Conservation (phyloP, 116 monocot species). For the Posidonia oceanica region DNA sequence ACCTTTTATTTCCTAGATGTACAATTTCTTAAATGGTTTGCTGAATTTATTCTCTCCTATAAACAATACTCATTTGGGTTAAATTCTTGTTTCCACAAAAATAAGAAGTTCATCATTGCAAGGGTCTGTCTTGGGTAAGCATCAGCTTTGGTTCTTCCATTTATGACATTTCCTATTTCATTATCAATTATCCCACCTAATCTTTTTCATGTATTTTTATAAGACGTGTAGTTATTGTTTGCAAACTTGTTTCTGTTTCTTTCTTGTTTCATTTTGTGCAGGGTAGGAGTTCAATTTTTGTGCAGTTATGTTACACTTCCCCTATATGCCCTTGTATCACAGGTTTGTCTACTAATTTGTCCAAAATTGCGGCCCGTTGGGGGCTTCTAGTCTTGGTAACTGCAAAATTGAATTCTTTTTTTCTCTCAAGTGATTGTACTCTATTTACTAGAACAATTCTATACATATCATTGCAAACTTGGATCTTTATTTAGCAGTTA, state of each 20-base stretch:
- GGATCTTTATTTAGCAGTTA: no score
- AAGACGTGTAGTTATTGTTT: no score
- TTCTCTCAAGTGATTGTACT: not conserved
- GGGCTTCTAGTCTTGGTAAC: not conserved
- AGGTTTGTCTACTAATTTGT: slow-evolving; percentile 13
- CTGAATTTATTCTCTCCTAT: not conserved
- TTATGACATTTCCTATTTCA: not conserved
- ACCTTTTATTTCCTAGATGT: not conserved
- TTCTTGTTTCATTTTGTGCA: slow-evolving; percentile 19
- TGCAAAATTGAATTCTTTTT: not conserved
- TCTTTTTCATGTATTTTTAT: no score
- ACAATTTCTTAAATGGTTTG: not conserved
- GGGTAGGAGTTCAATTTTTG: slow-evolving; percentile 52
- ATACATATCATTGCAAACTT: no score
- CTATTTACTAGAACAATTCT: no score
- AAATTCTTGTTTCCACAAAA: slow-evolving; percentile 60
- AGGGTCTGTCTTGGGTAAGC: slow-evolving; percentile 59
- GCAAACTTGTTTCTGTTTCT: not conserved
- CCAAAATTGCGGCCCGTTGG: not conserved
- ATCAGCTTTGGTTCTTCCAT: not conserved
- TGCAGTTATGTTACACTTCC: slow-evolving; percentile 93
- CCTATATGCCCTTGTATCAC: slow-evolving; percentile 78
- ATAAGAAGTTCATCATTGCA: slow-evolving; percentile 26
- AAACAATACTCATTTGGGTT: slow-evolving; percentile 59
- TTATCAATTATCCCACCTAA: no score